Evolutionary conservation across 164 flowering plant genomes (phyloP).

Genomic region (Sextonia rubra): DNA sequence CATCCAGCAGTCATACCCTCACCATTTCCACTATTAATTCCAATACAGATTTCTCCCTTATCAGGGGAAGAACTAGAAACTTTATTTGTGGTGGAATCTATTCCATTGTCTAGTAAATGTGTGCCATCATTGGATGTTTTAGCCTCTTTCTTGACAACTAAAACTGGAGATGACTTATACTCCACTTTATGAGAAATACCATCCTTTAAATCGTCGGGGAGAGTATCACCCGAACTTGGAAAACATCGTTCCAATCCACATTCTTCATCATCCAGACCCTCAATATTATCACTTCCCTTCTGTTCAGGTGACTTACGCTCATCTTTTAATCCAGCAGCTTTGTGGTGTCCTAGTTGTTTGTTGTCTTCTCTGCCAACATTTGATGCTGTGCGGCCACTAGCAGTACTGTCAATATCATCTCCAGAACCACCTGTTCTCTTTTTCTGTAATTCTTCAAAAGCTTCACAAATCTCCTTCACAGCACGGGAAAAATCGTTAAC

Average conservation of each 20-base stretch:
- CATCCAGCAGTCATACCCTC: conserved; percentile 4
- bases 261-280: conserved; percentile 24
- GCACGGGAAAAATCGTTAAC: conserved; percentile 71
- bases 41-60: conserved; percentile 21
- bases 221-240: conserved; percentile 19
- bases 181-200: conserved; percentile 4
- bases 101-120: conserved; percentile 21
- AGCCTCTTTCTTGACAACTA: conserved; percentile 19
- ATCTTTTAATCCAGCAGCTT: conserved; percentile 23
- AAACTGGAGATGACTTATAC: conserved; percentile 15
- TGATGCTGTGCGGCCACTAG: conserved; percentile 21
- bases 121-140: conserved; percentile 20
- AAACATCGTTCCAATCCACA: conserved; percentile 36
- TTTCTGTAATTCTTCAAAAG: conserved; percentile 57
- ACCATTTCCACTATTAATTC: conserved; percentile 14
- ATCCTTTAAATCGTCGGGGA: conserved; percentile 8
- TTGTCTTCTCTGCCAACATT: conserved; percentile 25
- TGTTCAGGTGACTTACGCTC: conserved; percentile 16
- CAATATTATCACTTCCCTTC: conserved; percentile 16
- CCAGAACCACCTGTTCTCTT: conserved; percentile 27
- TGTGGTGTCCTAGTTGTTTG: conserved; percentile 4
- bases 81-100: conserved; percentile 9
- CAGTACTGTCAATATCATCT: conserved; percentile 30
- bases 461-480: conserved; percentile 81
- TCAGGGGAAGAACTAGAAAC: conserved; percentile 12